A percentile compares a stretch with the other conserved stretches of the same genome.
These are phyloP conservation scores for Phycomyces nitens DNA, from an alignment of 192 early-diverging fungal genomes.

Conservation along the genomic window DNA sequence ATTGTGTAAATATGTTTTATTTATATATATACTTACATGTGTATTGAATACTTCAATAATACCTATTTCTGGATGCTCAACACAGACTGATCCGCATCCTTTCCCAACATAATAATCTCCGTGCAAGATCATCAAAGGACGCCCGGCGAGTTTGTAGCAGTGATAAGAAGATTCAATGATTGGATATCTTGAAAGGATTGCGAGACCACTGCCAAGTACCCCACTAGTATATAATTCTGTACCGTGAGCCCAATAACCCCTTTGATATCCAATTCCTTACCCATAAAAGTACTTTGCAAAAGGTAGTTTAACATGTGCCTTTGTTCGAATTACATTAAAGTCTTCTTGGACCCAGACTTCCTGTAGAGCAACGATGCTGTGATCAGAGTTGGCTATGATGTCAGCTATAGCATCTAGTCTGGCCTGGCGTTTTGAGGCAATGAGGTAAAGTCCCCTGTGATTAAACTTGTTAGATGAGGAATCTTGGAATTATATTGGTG, in stretches of 20 bases:
- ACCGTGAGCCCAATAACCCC: neutral
- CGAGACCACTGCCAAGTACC: slow-evolving; percentile 39
- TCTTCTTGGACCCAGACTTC: slow-evolving; percentile 46
- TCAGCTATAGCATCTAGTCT: slow-evolving; percentile 50
- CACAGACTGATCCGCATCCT: slow-evolving; percentile 40
- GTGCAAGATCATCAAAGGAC: slow-evolving; percentile 47
- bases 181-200: slow-evolving; percentile 42
- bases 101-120: slow-evolving; percentile 59
- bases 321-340: slow-evolving; percentile 31
- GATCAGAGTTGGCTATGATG: slow-evolving; percentile 19
- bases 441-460: slow-evolving; percentile 40
- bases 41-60: slow-evolving; percentile 54
- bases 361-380: slow-evolving; percentile 45
- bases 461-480: neutral
- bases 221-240: slow-evolving; percentile 22
- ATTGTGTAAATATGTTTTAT: neutral
- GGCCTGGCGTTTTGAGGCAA: slow-evolving; percentile 44
- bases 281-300: slow-evolving; percentile 38
- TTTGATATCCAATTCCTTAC: slow-evolving; percentile 7
- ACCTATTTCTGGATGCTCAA: slow-evolving; percentile 49
- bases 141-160: slow-evolving; percentile 45
- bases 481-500: neutral
- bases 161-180: slow-evolving; percentile 39
- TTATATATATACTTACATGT: slow-evolving; percentile 46
- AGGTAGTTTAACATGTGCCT: slow-evolving; percentile 21